A percentile compares a stretch with the other conserved stretches of the same genome.
Conservation (phyloP, 495 filamentous ascomycete species). For the Xylaria cubensis region DNA sequence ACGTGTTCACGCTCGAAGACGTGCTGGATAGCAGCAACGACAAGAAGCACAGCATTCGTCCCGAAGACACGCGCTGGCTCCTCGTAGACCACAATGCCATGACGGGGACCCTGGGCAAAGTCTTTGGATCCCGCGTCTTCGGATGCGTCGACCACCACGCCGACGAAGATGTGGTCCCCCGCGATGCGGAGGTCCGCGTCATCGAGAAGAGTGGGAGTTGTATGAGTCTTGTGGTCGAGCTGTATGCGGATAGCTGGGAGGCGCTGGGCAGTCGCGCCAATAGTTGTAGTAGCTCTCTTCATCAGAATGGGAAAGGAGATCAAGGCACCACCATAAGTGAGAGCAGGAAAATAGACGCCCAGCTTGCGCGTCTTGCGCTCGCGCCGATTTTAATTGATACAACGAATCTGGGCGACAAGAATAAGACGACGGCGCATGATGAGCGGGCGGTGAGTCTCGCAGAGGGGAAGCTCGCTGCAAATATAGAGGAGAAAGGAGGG, state of each 20-base stretch:
- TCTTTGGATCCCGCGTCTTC: conserved; percentile 53
- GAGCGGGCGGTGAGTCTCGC: conserved; percentile 67
- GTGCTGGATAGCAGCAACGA: conserved; percentile 37
- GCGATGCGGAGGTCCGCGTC: conserved; percentile 61
- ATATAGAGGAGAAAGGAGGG: background rate
- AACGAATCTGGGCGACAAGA: conserved; percentile 67
- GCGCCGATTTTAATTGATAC: conserved; percentile 88
- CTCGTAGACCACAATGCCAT: conserved; percentile 92
- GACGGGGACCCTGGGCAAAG: conserved; percentile 58
- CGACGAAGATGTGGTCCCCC: conserved; percentile 72
- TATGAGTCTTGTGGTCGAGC: conserved; percentile 73
- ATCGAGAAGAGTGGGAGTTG: conserved; percentile 80
- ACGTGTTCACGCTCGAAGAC: conserved; percentile 61
- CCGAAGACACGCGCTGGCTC: conserved; percentile 60
- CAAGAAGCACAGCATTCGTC: conserved; percentile 24
- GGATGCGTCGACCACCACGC: conserved; percentile 95
- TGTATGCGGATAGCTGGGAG: conserved; percentile 66
- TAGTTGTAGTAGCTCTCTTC: background rate
- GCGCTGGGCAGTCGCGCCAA: conserved; percentile 23
- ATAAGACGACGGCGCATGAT: conserved; percentile 79
- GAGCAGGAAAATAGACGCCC: conserved; percentile 45
- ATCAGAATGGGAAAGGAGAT: conserved; percentile 1
- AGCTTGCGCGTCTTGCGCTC: conserved; percentile 78
- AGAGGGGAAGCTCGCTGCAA: conserved; percentile 48
- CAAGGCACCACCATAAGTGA: background rate